These are phyloP conservation scores for Crithidia bombi DNA, from an alignment of 208 protist genomes.

Conservation along the genomic window DNA sequence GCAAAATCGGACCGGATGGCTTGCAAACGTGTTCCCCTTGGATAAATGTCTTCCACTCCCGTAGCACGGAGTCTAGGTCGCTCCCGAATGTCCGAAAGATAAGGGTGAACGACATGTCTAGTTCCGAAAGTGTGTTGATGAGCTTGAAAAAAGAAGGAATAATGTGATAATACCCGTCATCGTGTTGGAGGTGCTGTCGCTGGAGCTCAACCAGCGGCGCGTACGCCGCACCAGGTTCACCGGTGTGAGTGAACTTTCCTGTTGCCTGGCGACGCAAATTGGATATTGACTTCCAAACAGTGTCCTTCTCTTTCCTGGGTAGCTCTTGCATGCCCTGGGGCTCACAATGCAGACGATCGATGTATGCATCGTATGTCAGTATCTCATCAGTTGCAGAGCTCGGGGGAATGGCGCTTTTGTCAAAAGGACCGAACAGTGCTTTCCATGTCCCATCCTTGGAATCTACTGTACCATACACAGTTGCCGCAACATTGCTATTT, in stretches of 20 bases:
- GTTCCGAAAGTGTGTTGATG: constrained; percentile 81
- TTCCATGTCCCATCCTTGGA: constrained; percentile 36
- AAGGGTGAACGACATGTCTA: constrained; percentile 82
- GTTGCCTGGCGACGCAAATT: constrained; percentile 49
- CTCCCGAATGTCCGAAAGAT: constrained; percentile 91
- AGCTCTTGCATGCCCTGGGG: constrained; percentile 75
- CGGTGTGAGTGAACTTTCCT: constrained; percentile 66
- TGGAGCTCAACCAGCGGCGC: constrained; percentile 76
- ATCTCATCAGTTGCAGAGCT: constrained; percentile 15
- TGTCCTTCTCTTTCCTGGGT: constrained; percentile 49
- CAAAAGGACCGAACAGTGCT: constrained; percentile 56
- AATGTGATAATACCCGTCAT: constrained; percentile 52
- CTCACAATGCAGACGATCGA: constrained; percentile 61
- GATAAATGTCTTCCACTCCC: constrained; percentile 84
- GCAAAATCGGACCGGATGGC: constrained; percentile 54
- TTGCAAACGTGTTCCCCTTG: constrained; percentile 69
- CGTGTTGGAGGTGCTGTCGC: constrained; percentile 40
- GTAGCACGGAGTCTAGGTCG: constrained; percentile 70
- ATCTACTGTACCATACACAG: constrained; percentile 67
- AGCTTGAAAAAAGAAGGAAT: constrained; percentile 88
- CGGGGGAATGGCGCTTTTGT: constrained; percentile 8
- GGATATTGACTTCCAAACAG: constrained; percentile 69
- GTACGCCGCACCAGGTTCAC: constrained; percentile 64
- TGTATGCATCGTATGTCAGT: constrained; percentile 69
- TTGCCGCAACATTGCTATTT: constrained; percentile 87